These are phyloP conservation scores for Candida golubevii DNA, from an alignment of 805 yeast species.

Conservation along the genomic window DNA sequence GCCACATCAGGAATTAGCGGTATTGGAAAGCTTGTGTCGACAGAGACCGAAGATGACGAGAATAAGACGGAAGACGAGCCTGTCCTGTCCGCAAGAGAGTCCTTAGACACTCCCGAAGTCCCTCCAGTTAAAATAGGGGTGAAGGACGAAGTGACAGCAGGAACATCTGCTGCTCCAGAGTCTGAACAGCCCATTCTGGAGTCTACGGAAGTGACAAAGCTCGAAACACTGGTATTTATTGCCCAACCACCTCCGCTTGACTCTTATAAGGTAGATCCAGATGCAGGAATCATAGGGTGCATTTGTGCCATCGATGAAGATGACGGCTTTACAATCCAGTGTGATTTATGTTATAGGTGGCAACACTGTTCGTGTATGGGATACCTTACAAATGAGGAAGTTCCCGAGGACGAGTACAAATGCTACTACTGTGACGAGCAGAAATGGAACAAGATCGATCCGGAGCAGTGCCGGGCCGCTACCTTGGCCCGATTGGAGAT, in stretches of 20 bases:
- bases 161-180: background rate
- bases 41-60: conserved; percentile 24
- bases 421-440: conserved; percentile 69
- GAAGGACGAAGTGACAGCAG: background rate
- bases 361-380: conserved; percentile 93
- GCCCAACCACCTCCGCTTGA: conserved; percentile 29
- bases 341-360: conserved; percentile 91
- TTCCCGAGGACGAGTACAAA: conserved; percentile 70
- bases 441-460: conserved; percentile 42
- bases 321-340: conserved; percentile 92
- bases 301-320: conserved; percentile 84
- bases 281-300: conserved; percentile 84
- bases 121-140: background rate
- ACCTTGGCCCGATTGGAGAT: conserved; percentile 29
- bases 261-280: conserved; percentile 66
- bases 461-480: conserved; percentile 28
- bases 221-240: too few relatives aligned
- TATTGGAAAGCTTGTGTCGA: conserved; percentile 8
- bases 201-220: background rate
- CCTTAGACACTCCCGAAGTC: background rate
- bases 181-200: background rate
- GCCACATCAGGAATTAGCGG: background rate
- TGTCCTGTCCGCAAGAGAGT: conserved; percentile 3
- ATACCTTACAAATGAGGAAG: conserved; percentile 63
- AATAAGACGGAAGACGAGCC: conserved; percentile 26